Conservation (phyloP, 2,329 filamentous ascomycete species). For the Scytalidium lignicola region DNA sequence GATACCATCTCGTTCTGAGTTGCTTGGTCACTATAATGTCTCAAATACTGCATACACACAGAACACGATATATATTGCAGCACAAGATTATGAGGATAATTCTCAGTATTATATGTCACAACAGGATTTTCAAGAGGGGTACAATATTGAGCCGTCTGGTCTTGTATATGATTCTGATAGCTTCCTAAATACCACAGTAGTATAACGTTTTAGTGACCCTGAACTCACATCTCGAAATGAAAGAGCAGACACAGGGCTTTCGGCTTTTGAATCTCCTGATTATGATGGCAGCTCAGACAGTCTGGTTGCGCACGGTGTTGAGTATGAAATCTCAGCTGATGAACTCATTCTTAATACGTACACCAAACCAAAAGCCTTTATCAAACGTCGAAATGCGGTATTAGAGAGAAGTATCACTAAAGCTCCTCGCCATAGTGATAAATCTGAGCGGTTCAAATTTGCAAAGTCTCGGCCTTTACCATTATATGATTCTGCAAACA, state of each 20-base stretch:
- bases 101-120: not conserved
- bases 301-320: not conserved
- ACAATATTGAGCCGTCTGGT: not conserved
- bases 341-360: not conserved
- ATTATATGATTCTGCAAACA: not conserved
- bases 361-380: not conserved
- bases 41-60: too few relatives aligned
- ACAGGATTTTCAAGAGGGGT: not conserved
- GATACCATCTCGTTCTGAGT: too few relatives aligned
- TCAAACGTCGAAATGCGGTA: not conserved
- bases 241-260: not conserved
- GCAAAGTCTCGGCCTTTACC: not conserved
- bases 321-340: slow-evolving; percentile 1
- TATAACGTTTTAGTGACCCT: not conserved
- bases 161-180: not conserved
- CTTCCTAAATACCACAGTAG: not conserved
- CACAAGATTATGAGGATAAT: not conserved
- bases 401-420: not conserved
- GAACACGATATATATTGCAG: not conserved
- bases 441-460: not conserved
- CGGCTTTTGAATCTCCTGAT: not conserved
- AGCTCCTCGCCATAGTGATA: not conserved
- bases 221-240: not conserved
- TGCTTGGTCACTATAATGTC: too few relatives aligned
- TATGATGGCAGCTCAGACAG: not conserved